Base-by-base conservation (phyloP, 225 moss, liverwort and hornwort species). In the Sphagnum contortum region DNA sequence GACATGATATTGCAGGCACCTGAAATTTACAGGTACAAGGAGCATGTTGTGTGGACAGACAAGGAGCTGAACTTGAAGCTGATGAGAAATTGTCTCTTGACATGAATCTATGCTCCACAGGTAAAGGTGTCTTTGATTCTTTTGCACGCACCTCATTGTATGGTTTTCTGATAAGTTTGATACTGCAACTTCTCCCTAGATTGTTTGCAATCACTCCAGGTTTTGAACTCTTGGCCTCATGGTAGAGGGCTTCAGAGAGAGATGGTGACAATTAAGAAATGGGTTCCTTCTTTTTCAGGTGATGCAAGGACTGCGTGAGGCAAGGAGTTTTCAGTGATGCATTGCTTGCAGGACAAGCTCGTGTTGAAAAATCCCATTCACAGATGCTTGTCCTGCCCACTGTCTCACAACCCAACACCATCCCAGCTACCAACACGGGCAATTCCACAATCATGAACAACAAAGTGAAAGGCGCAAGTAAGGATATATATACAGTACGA, bases 1-100 rank as follows among this genome's bases (percentile, higher is more conserved):
- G 46, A 62, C 29, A 4, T 29, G 29, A 46, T 46, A 46, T 46
- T 62, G 62, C 12, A 46, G 2, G 9, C 8, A 48, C 11, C 62
- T 47, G n/a, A 46, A 46, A 29, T 29, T 57, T 79, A 62, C 80
- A 98, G 96, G 96, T 98, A 98, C 65, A 88, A 79, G 44, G 88
- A 98, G 67, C 96, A 98, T 75, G 96, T 98, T 48, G 96, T 98
- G 45, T 98, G 96, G 96, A 77, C 85, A 57, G 92, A 98, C 64
- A 92, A 84, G 68, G 93, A 98, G 44, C 66, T 93, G 5, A 92
- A 92, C 75, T 72, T 98, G 56, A 98, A 93, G 71, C 72, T 98
- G 69, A 98, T 93, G 89, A 77, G 96, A 55, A 98, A 91, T 70
- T 93, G 96, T 8, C 79, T 98, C 48, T 76, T 98, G 50, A 93